Percentiles rank a stretch among this genome's conserved stretches.
Conservation (phyloP, 139 green algal genomes). For the Edaphochlamys debaryana region DNA sequence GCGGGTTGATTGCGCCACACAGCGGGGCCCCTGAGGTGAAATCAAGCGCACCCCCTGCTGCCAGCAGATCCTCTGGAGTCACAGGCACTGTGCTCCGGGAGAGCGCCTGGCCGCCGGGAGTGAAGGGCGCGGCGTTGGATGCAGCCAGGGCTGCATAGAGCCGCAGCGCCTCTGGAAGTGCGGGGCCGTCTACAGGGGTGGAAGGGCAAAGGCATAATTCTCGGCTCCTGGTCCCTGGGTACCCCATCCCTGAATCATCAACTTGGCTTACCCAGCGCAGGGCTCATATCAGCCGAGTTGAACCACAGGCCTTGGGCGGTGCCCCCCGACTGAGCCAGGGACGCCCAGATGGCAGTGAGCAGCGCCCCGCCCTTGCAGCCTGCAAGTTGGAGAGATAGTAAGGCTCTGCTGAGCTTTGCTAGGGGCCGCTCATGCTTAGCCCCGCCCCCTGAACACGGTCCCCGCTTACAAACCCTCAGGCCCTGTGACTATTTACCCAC, state of each 20-base stretch:
- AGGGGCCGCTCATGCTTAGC: too few relatives aligned
- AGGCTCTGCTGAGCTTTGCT: too few relatives aligned
- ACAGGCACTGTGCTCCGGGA: neutral
- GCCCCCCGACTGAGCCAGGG: neutral
- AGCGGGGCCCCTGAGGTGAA: neutral
- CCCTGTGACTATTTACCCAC: too few relatives aligned
- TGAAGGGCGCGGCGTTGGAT: slow-evolving; percentile 15
- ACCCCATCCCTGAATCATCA: too few relatives aligned
- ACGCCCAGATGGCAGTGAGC: neutral
- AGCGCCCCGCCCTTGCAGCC: neutral
- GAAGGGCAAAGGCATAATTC: too few relatives aligned
- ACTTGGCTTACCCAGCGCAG: too few relatives aligned
- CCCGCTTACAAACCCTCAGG: too few relatives aligned
- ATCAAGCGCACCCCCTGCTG: neutral
- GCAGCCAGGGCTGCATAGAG: neutral
- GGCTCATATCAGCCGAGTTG: neutral
- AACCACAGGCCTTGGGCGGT: neutral
- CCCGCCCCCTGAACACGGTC: too few relatives aligned
- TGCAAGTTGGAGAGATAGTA: too few relatives aligned
- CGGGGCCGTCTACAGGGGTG: neutral
- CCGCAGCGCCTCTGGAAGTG: neutral
- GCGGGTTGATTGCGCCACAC: slow-evolving; percentile 21
- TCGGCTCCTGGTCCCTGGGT: too few relatives aligned
- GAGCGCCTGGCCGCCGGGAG: neutral
- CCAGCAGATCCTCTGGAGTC: neutral